Percentiles rank a stretch among this genome's conserved stretches.
Conservation (phyloP, 2,329 filamentous ascomycete genomes). For the Zasmidium cellare region DNA sequence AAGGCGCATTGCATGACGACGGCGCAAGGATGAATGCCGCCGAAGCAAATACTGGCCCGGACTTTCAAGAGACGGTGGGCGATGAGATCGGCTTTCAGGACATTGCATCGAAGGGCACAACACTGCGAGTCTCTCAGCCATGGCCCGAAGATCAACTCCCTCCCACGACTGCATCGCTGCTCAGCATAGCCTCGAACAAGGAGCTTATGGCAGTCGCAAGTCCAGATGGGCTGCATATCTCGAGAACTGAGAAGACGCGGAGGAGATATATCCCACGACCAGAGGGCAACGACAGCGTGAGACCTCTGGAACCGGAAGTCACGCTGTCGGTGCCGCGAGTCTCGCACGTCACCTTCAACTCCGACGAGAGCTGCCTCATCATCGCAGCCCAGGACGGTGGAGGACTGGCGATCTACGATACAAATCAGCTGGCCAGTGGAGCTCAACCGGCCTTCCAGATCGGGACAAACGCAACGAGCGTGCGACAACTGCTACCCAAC, state of each 20-base stretch:
- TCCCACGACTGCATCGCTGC: slow-evolving; percentile 73
- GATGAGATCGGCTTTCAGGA: slow-evolving; percentile 79
- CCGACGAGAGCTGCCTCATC: slow-evolving; percentile 82
- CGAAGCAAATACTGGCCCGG: slow-evolving; percentile 52
- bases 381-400: slow-evolving; percentile 79
- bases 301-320: slow-evolving; percentile 58
- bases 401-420: slow-evolving; percentile 80
- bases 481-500: slow-evolving; percentile 78
- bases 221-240: slow-evolving; percentile 74
- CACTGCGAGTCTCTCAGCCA: slow-evolving; percentile 70
- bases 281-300: slow-evolving; percentile 41
- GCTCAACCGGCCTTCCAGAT: slow-evolving; percentile 68
- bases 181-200: slow-evolving; percentile 77
- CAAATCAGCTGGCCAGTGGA: slow-evolving; percentile 65
- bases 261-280: slow-evolving; percentile 63
- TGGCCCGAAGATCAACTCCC: slow-evolving; percentile 74
- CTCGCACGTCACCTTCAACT: slow-evolving; percentile 86
- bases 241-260: slow-evolving; percentile 74
- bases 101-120: slow-evolving; percentile 66
- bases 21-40: neutral
- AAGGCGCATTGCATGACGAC: neutral
- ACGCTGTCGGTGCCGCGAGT: slow-evolving; percentile 74
- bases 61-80: slow-evolving; percentile 76
- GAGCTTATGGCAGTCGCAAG: slow-evolving; percentile 85
- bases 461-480: slow-evolving; percentile 69